These are phyloP conservation scores for Saitozyma podzolica DNA, from an alignment of 768 basidiomycete species.

Conservation along the genomic window DNA sequence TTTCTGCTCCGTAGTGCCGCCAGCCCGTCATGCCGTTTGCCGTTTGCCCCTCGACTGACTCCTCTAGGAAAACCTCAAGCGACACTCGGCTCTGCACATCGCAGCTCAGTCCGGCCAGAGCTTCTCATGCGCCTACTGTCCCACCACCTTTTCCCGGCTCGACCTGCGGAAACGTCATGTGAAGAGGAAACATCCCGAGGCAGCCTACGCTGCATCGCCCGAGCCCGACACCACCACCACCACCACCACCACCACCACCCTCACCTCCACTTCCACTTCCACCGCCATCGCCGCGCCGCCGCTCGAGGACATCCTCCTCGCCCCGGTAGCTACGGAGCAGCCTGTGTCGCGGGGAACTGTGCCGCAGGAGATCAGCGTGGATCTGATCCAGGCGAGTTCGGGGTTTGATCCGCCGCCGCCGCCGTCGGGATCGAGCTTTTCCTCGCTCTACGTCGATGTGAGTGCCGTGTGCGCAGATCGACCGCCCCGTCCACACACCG, in stretches of 20 bases:
- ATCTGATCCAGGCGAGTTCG: too few species aligned
- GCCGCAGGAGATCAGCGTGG: too few species aligned
- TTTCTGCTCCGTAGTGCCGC: too few species aligned
- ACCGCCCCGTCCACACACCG: too few species aligned
- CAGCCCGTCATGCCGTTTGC: too few species aligned
- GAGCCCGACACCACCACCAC: neutral
- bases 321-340: neutral
- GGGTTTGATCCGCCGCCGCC: too few species aligned
- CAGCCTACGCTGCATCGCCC: neutral
- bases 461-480: too few species aligned
- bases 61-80: slow-evolving; percentile 36
- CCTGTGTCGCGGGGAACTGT: neutral
- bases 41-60: neutral
- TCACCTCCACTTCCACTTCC: neutral
- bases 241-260: neutral
- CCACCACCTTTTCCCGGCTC: slow-evolving; percentile 19
- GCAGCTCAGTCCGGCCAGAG: neutral
- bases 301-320: neutral
- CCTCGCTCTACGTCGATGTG: too few species aligned
- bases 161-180: slow-evolving; percentile 30
- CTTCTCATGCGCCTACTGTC: slow-evolving; percentile 24
- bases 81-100: slow-evolving; percentile 25
- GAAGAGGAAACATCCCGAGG: slow-evolving; percentile 27
- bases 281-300: neutral
- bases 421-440: too few species aligned